Conservation (phyloP, 176 grass and related monocot genomes). For the Poa pratensis region DNA sequence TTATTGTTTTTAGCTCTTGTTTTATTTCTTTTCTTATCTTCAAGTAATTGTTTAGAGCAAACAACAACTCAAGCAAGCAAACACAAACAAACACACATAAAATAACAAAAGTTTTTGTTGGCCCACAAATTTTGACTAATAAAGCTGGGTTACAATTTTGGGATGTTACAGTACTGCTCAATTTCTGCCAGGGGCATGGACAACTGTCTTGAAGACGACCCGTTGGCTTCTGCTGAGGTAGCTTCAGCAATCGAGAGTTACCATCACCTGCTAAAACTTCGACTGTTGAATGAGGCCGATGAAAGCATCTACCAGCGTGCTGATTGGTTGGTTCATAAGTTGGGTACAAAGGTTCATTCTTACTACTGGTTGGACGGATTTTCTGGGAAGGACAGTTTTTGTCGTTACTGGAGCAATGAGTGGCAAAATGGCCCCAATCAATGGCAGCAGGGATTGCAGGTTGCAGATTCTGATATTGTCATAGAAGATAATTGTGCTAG, state of each 20-base stretch:
- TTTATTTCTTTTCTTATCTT: no score
- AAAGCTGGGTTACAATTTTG: no score
- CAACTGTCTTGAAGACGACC: slow-evolving; percentile 63
- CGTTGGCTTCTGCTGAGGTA: slow-evolving; percentile 64
- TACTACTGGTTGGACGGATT: slow-evolving; percentile 90
- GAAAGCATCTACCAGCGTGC: slow-evolving; percentile 63
- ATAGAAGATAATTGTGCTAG: slow-evolving; percentile 12
- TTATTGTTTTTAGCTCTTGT: no score
- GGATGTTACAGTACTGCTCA: not conserved
- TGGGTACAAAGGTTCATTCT: slow-evolving; percentile 85
- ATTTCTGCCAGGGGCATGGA: slow-evolving; percentile 67
- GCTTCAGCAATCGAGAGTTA: slow-evolving; percentile 85
- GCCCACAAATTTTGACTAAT: no score
- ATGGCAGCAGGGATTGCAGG: slow-evolving; percentile 55
- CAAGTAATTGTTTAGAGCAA: no score
- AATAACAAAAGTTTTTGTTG: no score
- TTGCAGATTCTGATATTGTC: slow-evolving; percentile 55
- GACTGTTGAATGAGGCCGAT: slow-evolving; percentile 78
- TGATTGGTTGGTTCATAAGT: slow-evolving; percentile 79
- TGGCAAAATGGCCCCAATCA: slow-evolving; percentile 46
- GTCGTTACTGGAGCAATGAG: slow-evolving; percentile 85
- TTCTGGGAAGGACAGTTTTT: slow-evolving; percentile 77
- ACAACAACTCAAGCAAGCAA: no score
- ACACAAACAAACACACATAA: no score
- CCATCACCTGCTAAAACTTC: slow-evolving; percentile 75